These are phyloP conservation scores for Flaveria floridana DNA, from an alignment of 140 eudicot genomes.

Conservation along the genomic window DNA sequence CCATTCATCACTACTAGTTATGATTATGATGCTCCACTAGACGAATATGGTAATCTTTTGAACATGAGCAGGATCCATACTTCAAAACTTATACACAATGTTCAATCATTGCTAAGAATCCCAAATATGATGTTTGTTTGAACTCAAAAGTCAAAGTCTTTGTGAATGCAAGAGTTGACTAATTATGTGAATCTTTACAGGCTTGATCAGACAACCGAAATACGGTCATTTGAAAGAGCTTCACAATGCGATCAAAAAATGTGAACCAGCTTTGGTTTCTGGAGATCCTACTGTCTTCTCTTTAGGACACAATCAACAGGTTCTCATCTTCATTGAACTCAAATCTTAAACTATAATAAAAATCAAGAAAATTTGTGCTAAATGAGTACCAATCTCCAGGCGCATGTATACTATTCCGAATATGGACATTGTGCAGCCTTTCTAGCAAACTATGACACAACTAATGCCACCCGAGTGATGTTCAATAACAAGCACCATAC, in stretches of 20 bases:
- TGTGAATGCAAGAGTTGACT: not conserved
- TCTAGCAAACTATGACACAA: slow-evolving; percentile 68
- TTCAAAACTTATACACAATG: not conserved
- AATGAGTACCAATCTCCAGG: slow-evolving; percentile 46
- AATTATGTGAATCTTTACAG: slow-evolving; percentile 36
- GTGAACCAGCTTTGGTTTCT: slow-evolving; percentile 71
- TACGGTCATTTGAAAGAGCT: slow-evolving; percentile 80
- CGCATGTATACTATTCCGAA: slow-evolving; percentile 52
- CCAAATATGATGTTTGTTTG: slow-evolving; percentile 7
- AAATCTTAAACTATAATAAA: slow-evolving; percentile 8
- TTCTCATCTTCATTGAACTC: slow-evolving; percentile 29
- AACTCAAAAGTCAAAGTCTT: slow-evolving; percentile 17
- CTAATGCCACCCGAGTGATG: slow-evolving; percentile 50
- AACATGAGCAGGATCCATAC: not conserved
- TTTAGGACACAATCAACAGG: slow-evolving; percentile 76
- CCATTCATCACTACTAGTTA: slow-evolving; percentile 96
- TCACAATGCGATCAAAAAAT: slow-evolving; percentile 68
- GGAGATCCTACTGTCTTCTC: slow-evolving; percentile 65
- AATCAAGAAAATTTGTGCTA: slow-evolving; percentile 12
- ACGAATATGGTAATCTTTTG: slow-evolving; percentile 70
- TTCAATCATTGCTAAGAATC: not conserved
- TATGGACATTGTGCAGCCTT: slow-evolving; percentile 89
- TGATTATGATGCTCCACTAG: slow-evolving; percentile 98
- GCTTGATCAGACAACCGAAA: slow-evolving; percentile 76
- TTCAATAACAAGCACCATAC: slow-evolving; percentile 72